These are phyloP conservation scores for Lachnum nothofagi DNA, from an alignment of 2,329 filamentous ascomycete species.

Conservation along the genomic window DNA sequence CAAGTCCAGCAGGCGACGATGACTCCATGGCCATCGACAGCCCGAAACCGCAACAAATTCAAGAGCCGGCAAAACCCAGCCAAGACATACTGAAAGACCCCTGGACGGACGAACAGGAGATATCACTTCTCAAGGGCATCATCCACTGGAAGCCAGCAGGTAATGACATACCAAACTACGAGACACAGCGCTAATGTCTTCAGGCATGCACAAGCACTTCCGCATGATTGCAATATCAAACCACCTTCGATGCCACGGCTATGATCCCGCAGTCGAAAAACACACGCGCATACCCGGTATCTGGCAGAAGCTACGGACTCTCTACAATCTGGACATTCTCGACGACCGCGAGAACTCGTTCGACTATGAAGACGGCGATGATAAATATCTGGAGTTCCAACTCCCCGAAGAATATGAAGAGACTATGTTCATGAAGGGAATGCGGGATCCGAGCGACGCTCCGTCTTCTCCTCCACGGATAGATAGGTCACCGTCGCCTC, in stretches of 20 bases:
- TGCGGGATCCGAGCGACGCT: constrained; percentile 29
- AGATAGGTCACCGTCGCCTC: constrained; percentile 21
- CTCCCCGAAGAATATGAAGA: constrained; percentile 46
- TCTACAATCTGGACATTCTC: constrained; percentile 81
- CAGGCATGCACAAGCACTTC: constrained; percentile 90
- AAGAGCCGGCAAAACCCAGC: constrained; percentile 34
- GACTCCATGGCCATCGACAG: constrained; percentile 8
- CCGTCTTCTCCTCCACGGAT: constrained; percentile 33
- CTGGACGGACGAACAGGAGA: constrained; percentile 95
- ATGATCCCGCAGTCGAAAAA: constrained; percentile 60
- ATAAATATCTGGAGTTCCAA: constrained; percentile 62
- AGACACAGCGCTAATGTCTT: constrained; percentile 11
- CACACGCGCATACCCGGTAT: constrained; percentile 90
- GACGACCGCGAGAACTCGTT: constrained; percentile 71
- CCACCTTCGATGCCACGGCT: constrained; percentile 73
- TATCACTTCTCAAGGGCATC: constrained; percentile 85
- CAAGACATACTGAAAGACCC: constrained; percentile 58
- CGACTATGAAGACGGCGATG: constrained; percentile 45
- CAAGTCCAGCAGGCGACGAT: constrained; percentile 48
- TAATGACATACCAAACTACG: constrained; percentile 34
- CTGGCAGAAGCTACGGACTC: constrained; percentile 76
- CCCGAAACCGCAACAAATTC: constrained; percentile 15
- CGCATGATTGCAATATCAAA: constrained; percentile 83
- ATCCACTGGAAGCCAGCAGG: constrained; percentile 96
- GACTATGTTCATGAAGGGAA: constrained; percentile 27